phyloP scores from a whole-genome alignment of 1,284 basidiomycete genomes.

The Moesziomyces sp. region DNA sequence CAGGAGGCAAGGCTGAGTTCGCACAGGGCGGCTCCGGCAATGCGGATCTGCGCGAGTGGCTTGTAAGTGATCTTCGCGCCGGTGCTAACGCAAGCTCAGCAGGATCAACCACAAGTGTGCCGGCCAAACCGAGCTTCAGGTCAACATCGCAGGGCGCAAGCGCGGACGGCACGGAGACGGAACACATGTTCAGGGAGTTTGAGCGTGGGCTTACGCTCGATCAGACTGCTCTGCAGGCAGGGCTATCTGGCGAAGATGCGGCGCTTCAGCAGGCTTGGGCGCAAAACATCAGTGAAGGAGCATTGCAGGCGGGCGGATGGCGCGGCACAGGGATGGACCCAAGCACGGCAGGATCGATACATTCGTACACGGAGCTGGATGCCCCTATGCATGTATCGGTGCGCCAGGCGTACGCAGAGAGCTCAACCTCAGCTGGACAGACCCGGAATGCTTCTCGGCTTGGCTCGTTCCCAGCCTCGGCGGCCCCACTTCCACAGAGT shows the following conservation, averaged over 20 bases:
- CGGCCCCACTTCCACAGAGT: conserved; percentile 14
- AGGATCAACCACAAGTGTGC: not conserved
- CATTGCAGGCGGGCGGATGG: conserved; percentile 6
- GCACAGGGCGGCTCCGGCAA: not conserved
- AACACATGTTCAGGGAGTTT: conserved; percentile 22
- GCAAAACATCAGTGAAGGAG: not conserved
- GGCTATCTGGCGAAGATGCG: not conserved
- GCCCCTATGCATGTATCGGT: conserved; percentile 20
- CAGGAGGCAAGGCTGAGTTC: conserved; percentile 23
- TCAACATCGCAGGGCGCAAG: not conserved
- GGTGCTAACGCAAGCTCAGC: conserved; percentile 1
- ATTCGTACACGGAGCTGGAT: conserved; percentile 19
- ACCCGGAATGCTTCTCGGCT: too few species aligned
- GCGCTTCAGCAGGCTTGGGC: conserved; percentile 7
- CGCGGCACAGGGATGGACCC: conserved; percentile 17
- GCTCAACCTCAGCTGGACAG: not conserved
- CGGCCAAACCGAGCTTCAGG: not conserved
- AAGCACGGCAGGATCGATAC: not conserved
- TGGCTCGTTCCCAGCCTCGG: not conserved
- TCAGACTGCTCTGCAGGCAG: not conserved
- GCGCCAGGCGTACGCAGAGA: not conserved
- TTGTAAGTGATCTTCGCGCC: conserved; percentile 24
- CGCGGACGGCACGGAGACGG: not conserved
- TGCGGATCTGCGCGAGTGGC: conserved; percentile 24
- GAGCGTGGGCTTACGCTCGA: conserved; percentile 10